phyloP scores from a whole-genome alignment of 2,329 filamentous ascomycete genomes.

The Arthrobotrys iridis region DNA sequence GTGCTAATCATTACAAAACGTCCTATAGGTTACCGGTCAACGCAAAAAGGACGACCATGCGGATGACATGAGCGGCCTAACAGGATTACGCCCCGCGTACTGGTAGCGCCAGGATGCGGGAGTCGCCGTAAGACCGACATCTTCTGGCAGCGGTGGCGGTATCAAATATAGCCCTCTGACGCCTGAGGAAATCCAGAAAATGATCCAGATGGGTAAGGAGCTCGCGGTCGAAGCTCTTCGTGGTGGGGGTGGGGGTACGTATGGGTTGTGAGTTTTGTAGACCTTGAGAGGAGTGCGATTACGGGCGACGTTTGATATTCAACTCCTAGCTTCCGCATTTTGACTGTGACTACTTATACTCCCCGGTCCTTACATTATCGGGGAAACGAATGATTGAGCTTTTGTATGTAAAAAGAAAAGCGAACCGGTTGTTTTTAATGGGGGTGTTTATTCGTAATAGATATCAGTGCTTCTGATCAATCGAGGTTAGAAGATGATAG shows the following conservation, averaged over 20 bases:
- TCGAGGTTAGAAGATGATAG: too few species aligned
- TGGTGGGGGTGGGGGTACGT: slow-evolving; percentile 3
- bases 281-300: not conserved
- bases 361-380: not conserved
- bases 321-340: too few species aligned
- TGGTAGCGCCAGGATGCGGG: slow-evolving; percentile 63
- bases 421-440: not conserved
- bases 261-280: not conserved
- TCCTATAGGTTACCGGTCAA: slow-evolving; percentile 71
- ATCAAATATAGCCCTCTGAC: not conserved
- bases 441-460: not conserved
- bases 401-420: slow-evolving; percentile 14
- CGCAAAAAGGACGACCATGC: slow-evolving; percentile 74
- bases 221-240: not conserved
- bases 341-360: not conserved
- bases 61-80: slow-evolving; percentile 67
- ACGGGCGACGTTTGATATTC: too few species aligned
- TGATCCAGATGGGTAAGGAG: not conserved
- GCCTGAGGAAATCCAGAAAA: not conserved
- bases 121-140: not conserved
- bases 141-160: not conserved
- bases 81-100: slow-evolving; percentile 70
- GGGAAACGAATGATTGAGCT: not conserved
- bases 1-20: not conserved
- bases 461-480: not conserved